phyloP scores from a whole-genome alignment of 2,329 filamentous ascomycete species.

The Claviceps africana region DNA sequence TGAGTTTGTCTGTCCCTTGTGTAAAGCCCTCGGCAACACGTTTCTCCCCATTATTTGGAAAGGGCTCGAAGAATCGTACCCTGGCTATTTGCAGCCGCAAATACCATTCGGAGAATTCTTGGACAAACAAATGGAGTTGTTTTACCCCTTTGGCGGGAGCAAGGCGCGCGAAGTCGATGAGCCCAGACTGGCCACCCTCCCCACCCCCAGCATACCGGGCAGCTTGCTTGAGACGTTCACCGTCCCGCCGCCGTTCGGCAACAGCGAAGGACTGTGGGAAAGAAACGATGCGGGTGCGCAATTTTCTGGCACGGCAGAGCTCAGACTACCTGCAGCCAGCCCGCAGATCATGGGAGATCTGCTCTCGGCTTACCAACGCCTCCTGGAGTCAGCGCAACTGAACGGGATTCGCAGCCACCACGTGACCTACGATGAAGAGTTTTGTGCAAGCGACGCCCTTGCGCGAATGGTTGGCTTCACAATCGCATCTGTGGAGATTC shows the following conservation, averaged over 20 bases:
- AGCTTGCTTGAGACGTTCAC: slow-evolving; percentile 24
- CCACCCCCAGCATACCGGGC: slow-evolving; percentile 24
- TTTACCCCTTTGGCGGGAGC: slow-evolving; percentile 27
- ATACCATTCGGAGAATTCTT: slow-evolving; percentile 57
- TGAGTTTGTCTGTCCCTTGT: slow-evolving; percentile 92
- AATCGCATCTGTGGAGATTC: slow-evolving; percentile 79
- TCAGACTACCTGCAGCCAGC: neutral
- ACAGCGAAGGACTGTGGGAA: slow-evolving; percentile 28
- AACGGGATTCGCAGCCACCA: slow-evolving; percentile 36
- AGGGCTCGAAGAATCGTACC: slow-evolving; percentile 71
- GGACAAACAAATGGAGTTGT: slow-evolving; percentile 37
- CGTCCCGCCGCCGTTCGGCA: slow-evolving; percentile 19
- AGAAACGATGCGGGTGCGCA: slow-evolving; percentile 20
- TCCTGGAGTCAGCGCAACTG: slow-evolving; percentile 42
- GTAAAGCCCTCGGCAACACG: slow-evolving; percentile 88
- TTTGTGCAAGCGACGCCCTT: slow-evolving; percentile 44
- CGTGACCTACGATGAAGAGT: slow-evolving; percentile 26
- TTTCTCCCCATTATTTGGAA: slow-evolving; percentile 96
- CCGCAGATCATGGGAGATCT: slow-evolving; percentile 35
- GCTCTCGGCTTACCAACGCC: slow-evolving; percentile 44
- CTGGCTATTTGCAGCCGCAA: slow-evolving; percentile 51
- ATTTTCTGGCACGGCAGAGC: slow-evolving; percentile 16
- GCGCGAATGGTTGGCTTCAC: slow-evolving; percentile 63
- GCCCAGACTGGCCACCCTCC: slow-evolving; percentile 15
- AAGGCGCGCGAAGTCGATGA: slow-evolving; percentile 22